These are phyloP conservation scores for Heterobasidion irregulare DNA, from an alignment of 1,284 basidiomycete species.

Conservation along the genomic window DNA sequence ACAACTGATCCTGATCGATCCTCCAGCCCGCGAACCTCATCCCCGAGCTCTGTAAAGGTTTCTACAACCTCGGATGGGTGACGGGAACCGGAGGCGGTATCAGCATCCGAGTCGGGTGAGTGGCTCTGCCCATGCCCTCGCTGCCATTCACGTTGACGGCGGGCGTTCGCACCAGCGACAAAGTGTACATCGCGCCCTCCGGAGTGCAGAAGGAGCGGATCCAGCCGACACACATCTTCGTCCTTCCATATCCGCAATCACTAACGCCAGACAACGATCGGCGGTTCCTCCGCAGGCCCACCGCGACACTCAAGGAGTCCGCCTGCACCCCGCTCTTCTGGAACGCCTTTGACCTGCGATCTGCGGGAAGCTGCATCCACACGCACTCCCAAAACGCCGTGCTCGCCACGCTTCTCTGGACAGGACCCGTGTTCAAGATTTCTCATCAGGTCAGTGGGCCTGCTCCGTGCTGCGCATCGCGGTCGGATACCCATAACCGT, in stretches of 20 bases:
- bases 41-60: conserved; percentile 61
- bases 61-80: conserved; percentile 58
- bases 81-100: conserved; percentile 61
- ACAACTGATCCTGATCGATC: conserved; percentile 1
- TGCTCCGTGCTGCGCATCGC: neutral
- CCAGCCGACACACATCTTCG: conserved; percentile 72
- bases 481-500: neutral
- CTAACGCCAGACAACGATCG: conserved; percentile 59
- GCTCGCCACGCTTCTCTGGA: conserved; percentile 75
- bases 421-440: conserved; percentile 61
- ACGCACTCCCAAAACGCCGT: conserved; percentile 85
- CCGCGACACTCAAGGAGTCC: conserved; percentile 63
- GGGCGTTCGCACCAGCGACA: conserved; percentile 39
- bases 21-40: conserved; percentile 76
- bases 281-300: conserved; percentile 67
- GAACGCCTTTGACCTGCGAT: conserved; percentile 76
- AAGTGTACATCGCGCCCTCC: conserved; percentile 80
- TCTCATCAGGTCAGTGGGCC: conserved; percentile 57
- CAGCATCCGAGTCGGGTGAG: conserved; percentile 62
- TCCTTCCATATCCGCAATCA: conserved; percentile 69
- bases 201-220: conserved; percentile 88
- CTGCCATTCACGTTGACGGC: neutral
- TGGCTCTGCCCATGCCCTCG: conserved; percentile 1
- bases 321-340: conserved; percentile 87
- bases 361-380: conserved; percentile 79